phyloP scores from a whole-genome alignment of 306 rosid species.

The Leucaena leucocephala region DNA sequence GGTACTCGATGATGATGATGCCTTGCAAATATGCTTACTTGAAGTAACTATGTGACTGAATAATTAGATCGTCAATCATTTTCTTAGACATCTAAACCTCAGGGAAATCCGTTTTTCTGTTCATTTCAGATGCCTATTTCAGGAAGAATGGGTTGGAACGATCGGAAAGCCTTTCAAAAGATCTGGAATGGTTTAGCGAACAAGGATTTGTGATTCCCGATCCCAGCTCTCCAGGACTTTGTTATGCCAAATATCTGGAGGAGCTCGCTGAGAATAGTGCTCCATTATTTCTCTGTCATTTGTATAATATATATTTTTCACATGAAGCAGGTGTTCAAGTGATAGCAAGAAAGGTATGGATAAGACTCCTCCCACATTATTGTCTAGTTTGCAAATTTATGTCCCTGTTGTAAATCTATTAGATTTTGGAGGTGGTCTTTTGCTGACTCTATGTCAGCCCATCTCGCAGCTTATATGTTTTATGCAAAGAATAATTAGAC shows the following conservation, averaged over 20 bases:
- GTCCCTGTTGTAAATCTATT: not conserved
- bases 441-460: not conserved
- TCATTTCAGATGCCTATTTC: constrained; percentile 65
- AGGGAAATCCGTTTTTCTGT: not conserved
- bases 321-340: constrained; percentile 83
- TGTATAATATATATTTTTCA: constrained; percentile 79
- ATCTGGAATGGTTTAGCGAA: constrained; percentile 68
- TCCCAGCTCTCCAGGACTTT: constrained; percentile 63
- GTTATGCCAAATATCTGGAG: constrained; percentile 73
- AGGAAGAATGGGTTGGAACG: constrained; percentile 89
- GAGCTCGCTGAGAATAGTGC: constrained; percentile 63
- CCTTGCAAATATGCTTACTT: not conserved
- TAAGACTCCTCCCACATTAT: constrained; percentile 2
- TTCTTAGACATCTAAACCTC: constrained; percentile 1
- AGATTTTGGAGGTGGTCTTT: constrained; percentile 2
- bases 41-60: not conserved
- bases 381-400: not conserved
- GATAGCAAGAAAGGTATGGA: constrained; percentile 64
- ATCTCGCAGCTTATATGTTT: not conserved
- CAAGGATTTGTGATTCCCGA: constrained; percentile 60
- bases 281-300: constrained; percentile 83
- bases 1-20: not conserved
- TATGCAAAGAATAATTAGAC: not conserved
- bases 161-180: constrained; percentile 60
- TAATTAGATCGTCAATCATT: not conserved